Percentiles rank a stretch among this genome's conserved stretches.
Evolutionary conservation across 2,329 filamentous ascomycete genomes (phyloP).

Genomic region (Colletotrichum simmondsii): DNA sequence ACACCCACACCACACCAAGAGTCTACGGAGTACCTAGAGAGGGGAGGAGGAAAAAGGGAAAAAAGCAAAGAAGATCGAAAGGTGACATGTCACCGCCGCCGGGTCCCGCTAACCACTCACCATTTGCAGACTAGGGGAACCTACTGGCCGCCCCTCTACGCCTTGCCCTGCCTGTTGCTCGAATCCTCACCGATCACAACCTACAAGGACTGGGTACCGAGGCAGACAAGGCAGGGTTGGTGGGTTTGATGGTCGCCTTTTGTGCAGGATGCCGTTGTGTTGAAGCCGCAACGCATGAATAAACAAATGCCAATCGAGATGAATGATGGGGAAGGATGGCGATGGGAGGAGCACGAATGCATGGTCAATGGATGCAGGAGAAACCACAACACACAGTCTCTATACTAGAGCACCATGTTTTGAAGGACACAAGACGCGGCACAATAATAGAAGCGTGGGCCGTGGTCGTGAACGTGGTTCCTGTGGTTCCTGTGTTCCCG

Average conservation of each 20-base stretch:
- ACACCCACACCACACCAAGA: no score
- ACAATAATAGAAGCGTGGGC: conserved; percentile 4
- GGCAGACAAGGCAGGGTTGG: background rate
- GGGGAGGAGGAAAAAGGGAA: conserved; percentile 10
- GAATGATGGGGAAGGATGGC: conserved; percentile 9
- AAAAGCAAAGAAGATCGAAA: background rate
- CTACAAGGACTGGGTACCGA: conserved; percentile 7
- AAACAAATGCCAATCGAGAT: conserved; percentile 34
- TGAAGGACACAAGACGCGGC: background rate
- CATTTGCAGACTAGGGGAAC: background rate
- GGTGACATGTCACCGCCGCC: conserved; percentile 15
- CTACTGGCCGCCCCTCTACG: background rate
- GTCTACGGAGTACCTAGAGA: no score
- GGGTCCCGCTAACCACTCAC: background rate
- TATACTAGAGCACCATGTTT: background rate
- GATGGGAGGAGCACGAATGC: background rate
- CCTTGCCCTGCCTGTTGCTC: background rate
- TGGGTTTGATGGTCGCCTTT: background rate
- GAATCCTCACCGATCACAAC: background rate
- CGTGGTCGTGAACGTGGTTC: background rate
- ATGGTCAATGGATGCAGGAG: background rate
- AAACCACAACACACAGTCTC: background rate
- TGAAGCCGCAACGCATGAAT: conserved; percentile 23
- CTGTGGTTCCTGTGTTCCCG: background rate
- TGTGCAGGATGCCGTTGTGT: conserved; percentile 2